Evolutionary conservation across 1,284 basidiomycete genomes (phyloP), one percentile per base, ranked within the genome.

Genomic region (Ceratobasidium sp.): DNA sequence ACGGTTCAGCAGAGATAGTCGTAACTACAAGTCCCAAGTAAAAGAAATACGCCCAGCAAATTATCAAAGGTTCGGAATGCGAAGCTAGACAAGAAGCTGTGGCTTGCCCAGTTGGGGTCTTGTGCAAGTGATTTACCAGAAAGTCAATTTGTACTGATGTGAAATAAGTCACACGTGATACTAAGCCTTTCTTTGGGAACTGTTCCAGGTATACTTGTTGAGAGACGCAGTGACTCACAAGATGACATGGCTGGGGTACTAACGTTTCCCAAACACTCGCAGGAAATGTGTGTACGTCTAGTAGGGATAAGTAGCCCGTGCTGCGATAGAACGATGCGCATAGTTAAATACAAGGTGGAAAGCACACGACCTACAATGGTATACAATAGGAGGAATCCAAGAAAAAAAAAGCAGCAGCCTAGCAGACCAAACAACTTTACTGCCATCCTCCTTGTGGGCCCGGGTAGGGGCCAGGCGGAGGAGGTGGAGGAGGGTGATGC

Each of bases 361-460:
- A 61, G 57, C 57, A 59, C 57, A 38, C n/a, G 38, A 59, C 57
- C 57, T 23, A n/a, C 26, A 59, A 44, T 44, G 16, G 38, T 13
- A 44, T 43, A 23, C 41, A 44, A 44, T 38, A 44, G 2, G 23
- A 44, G 16, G 21, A 41, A 23, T 59, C 57, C 57, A 43, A 30
- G 44, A 43, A 44, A 21, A 32, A 28, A 55, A 41, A 44, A n/a
- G 13, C 35, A 26, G n/a, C 26, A 30, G 38, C 6, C 38, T 6
- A 59, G 13, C n/a, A 43, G 38, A 44, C 13, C 57, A 28, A 44
- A 43, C 11, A 21, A 43, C n/a, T n/a, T 32, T n/a, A 41, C 46
- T 46, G 49, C 66, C 66, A 70, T 2, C 63, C 49, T 32, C 66
- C 66, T 49, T 58, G 66, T 26, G 57, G 66, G 21, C 55, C 46